Conservation (phyloP, 2,329 filamentous ascomycete genomes). For the Ophiocordyceps sinensis region DNA sequence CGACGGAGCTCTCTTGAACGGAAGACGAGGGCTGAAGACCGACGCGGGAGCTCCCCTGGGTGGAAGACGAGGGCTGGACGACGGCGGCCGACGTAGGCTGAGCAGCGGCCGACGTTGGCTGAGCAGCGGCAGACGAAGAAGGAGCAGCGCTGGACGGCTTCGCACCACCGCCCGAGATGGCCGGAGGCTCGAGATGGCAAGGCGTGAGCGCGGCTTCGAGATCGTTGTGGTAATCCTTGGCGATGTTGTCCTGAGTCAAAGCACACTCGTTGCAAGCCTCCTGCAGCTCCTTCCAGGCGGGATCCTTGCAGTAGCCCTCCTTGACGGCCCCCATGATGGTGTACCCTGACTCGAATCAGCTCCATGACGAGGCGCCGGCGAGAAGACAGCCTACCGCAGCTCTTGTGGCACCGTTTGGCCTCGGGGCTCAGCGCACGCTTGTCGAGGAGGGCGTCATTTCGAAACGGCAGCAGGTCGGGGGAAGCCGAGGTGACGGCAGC, state of each 20-base stretch:
- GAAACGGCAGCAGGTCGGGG: not conserved
- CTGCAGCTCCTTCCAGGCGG: constrained; percentile 25
- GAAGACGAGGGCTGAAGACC: no score
- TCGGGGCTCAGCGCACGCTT: constrained; percentile 26
- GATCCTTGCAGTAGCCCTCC: constrained; percentile 16
- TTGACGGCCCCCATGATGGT: constrained; percentile 12
- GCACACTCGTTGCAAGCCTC: constrained; percentile 30
- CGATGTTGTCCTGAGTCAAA: constrained; percentile 17
- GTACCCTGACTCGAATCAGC: constrained; percentile 11
- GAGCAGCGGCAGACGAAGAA: not conserved
- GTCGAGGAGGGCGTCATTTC: constrained; percentile 9
- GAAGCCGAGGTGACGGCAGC: not conserved
- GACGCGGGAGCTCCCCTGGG: no score
- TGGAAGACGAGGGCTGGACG: no score
- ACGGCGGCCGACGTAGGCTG: not conserved
- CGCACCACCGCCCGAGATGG: no score
- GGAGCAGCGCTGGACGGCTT: not conserved
- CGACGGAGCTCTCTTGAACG: no score
- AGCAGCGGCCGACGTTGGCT: not conserved
- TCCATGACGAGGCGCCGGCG: not conserved
- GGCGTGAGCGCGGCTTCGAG: not conserved
- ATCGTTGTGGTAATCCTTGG: not conserved
- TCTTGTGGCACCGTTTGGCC: constrained; percentile 32
- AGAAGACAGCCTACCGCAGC: constrained; percentile 27
- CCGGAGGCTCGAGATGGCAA: not conserved